Base-by-base conservation (phyloP, 768 basidiomycete species). In the Panaeolus cyanescens region DNA sequence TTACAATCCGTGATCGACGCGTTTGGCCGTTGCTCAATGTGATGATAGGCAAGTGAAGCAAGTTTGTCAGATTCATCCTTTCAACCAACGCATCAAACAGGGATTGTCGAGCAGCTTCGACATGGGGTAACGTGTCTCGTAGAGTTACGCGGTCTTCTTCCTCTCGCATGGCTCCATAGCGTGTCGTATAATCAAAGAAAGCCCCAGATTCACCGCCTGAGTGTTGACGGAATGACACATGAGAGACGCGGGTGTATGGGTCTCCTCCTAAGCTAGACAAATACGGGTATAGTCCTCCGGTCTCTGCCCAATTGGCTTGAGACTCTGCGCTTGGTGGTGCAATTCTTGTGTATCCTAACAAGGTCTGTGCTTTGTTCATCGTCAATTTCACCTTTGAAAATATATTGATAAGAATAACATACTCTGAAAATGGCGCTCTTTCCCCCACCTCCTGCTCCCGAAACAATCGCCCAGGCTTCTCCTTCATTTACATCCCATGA, bases 21-120 rank as follows among this genome's bases (percentile, higher is more conserved):
- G 90, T 98, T 77, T 99, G 96, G 0, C 96, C 96, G 68, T 96
- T 96, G 63, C 91, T 93, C 56, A 99, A 72, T 0, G 92, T 92
- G 7, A 98, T 80, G 4, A 92, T 71, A 0, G 96, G 96, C 5
- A 96, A 69, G 68, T 95, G 89, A n/a, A 99, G 77, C 25, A 96
- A 74, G 4, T 78, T 65, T 1, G 72, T 70, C 37, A 98, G 76
- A 8, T 82, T 81, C 70, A 98, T 80, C 53, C 74, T 72, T 3
- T 77, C 73, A 0, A 85, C 79, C n/a, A 92, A 71, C 1, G 77
- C 72, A 3, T 85, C 79, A 59, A 96, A 82, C 6, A 82, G 56
- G 10, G 20, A 32, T 8, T 25, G 12, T 25, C 54, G 61, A 22
- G 66, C 57, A 28, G 60, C 53, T 9, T 58, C 55, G 8, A 15